Conservation (phyloP, 495 filamentous ascomycete genomes). For the Talaromyces ruber region DNA sequence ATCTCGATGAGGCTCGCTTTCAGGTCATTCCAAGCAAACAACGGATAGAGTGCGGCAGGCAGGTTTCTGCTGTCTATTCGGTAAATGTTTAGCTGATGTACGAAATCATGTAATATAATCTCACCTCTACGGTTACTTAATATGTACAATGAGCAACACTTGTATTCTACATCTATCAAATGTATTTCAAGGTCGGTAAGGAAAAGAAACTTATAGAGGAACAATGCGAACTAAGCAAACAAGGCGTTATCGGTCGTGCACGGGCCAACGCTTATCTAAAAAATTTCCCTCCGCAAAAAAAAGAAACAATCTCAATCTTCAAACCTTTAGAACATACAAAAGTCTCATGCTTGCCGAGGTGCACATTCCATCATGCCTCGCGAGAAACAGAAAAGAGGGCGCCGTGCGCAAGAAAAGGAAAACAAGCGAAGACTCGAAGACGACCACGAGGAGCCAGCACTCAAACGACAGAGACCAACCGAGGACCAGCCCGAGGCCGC, state of each 20-base stretch:
- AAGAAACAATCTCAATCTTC: background rate
- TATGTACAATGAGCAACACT: background rate
- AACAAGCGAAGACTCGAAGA: conserved; percentile 36
- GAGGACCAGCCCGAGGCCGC: conserved; percentile 16
- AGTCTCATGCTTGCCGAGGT: background rate
- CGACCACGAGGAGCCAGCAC: conserved; percentile 23
- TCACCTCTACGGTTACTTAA: conserved; percentile 5
- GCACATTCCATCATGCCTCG: conserved; percentile 27
- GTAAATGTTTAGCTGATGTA: conserved; percentile 2
- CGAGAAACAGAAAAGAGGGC: conserved; percentile 61
- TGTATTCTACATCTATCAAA: background rate
- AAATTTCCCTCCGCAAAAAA: conserved; percentile 17
- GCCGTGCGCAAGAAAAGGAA: conserved; percentile 49
- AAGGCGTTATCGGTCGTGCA: conserved; percentile 19
- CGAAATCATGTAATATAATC: conserved; percentile 16
- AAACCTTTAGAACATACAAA: background rate
- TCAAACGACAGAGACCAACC: conserved; percentile 31
- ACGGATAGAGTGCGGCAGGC: conserved; percentile 77
- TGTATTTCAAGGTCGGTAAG: too few species aligned
- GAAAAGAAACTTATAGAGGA: too few species aligned
- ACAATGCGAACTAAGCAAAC: conserved; percentile 13
- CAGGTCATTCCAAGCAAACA: conserved; percentile 87
- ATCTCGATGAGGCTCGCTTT: conserved; percentile 62
- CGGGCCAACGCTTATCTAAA: conserved; percentile 38
- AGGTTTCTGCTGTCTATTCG: conserved; percentile 75